Evolutionary conservation across 1,284 basidiomycete species (phyloP), one percentile per base, ranked within the genome.

Genomic region (Dichomitus squalens): DNA sequence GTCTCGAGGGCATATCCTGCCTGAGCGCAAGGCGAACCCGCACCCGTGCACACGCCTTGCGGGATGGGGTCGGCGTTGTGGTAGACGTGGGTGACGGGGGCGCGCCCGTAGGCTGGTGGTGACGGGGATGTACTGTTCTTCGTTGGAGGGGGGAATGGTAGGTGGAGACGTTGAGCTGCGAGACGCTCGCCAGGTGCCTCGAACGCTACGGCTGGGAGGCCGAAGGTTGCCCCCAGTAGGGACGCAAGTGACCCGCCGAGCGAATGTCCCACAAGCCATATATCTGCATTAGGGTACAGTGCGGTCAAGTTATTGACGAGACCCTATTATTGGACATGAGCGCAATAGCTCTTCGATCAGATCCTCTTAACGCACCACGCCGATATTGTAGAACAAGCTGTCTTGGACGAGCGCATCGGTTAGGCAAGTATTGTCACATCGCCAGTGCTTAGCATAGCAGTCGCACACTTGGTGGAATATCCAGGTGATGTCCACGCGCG

Each of bases 201-300:
- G 70, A 96, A 98, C 0, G 96, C 88, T 40, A 99, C 88, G 1
- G 88, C 90, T 0, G 96, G 97, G 2, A 94, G 80, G n/a, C 96
- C 97, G 68, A 96, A 98, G 0, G 96, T 96, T 2, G 91, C 84
- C 0, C 93, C 95, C 4, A 99, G 81, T 38, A 99, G 83, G 12
- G 92, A 87, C 5, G 95, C 90, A 9, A 98, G 77, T 0, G 91
- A 87, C 1, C 96, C 96, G 23, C 96, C 97, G 7, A 99, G 79
- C 18, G 88, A 90, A 65, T 92, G 91, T 0, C 96, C 96, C 11
- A 90, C 87, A 6, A 99, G 82, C 96, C 96, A 99, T 58, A 99
- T 86, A 64, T 92, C 88, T 35, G 95, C 84, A 49, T 81, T 74
- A 0, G 97, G 96, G 70, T 95, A 98, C 65, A 93, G 77, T 55